Conservation (phyloP, 192 early-diverging fungal species). For the Gaertneriomyces sp. region DNA sequence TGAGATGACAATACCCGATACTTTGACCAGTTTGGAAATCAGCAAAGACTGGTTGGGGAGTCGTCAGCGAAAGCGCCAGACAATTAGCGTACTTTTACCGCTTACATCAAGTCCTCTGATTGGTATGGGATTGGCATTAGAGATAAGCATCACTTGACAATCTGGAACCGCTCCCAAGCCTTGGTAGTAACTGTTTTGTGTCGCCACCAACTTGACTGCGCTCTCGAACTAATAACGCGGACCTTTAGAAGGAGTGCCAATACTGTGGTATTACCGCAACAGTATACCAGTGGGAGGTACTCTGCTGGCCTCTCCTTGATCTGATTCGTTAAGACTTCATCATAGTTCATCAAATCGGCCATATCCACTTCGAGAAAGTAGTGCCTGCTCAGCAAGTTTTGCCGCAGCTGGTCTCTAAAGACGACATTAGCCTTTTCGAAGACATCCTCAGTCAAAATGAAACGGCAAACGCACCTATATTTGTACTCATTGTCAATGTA, state of each 20-base stretch:
- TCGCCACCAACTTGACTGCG: slow-evolving; percentile 74
- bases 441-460: not conserved
- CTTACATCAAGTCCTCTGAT: slow-evolving; percentile 86
- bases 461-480: slow-evolving; percentile 57
- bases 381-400: slow-evolving; percentile 74
- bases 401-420: slow-evolving; percentile 80
- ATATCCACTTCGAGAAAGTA: slow-evolving; percentile 84
- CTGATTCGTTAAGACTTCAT: slow-evolving; percentile 78
- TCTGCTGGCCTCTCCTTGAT: slow-evolving; percentile 77
- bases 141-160: slow-evolving; percentile 85
- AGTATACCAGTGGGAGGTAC: slow-evolving; percentile 70
- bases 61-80: not conserved
- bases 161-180: slow-evolving; percentile 65
- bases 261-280: no score
- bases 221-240: slow-evolving; percentile 71
- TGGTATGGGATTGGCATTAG: slow-evolving; percentile 79
- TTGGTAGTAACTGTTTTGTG: slow-evolving; percentile 56
- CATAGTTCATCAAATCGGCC: slow-evolving; percentile 75
- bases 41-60: slow-evolving; percentile 56
- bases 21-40: slow-evolving; percentile 90
- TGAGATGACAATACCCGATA: slow-evolving; percentile 94
- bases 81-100: not conserved
- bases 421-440: slow-evolving; percentile 21
- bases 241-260: no score
- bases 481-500: slow-evolving; percentile 78